A percentile compares a stretch with the other conserved stretches of the same genome.
Evolutionary conservation across 805 yeast species (phyloP).

Genomic region (Wickerhamomyces bisporus): DNA sequence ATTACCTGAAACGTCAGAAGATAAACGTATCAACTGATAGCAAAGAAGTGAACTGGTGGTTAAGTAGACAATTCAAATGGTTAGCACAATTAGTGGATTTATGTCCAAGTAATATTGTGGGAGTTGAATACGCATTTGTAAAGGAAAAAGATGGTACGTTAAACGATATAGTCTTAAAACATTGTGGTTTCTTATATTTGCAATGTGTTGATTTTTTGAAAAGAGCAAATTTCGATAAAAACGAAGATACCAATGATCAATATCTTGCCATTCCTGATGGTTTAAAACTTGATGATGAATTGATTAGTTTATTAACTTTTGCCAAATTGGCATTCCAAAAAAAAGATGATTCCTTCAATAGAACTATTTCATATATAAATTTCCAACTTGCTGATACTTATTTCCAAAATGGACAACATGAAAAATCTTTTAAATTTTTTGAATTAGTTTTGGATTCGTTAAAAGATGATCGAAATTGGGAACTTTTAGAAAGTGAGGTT

Average conservation of each 20-base stretch:
- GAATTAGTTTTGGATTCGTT: conserved; percentile 33
- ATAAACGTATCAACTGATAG: conserved; percentile 20
- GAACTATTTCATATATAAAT: conserved; percentile 38
- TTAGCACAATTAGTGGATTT: conserved; percentile 50
- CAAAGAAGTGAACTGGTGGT: conserved; percentile 42
- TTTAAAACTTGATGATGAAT: conserved; percentile 8
- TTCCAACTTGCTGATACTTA: conserved; percentile 50
- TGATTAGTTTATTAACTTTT: conserved; percentile 29
- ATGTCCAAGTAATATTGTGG: conserved; percentile 40
- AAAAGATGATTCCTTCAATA: conserved; percentile 28
- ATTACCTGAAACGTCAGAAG: conserved; percentile 25
- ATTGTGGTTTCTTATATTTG: conserved; percentile 37
- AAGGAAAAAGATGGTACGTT: conserved; percentile 17
- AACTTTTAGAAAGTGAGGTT: conserved; percentile 26
- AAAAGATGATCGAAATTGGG: conserved; percentile 38
- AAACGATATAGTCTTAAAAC: conserved; percentile 33
- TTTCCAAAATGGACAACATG: conserved; percentile 27
- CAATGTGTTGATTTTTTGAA: conserved; percentile 31
- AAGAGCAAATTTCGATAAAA: conserved; percentile 13
- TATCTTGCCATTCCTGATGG: neutral
- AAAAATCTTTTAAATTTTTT: conserved; percentile 37
- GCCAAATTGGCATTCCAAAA: conserved; percentile 33
- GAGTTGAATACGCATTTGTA: conserved; percentile 33
- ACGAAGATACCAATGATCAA: conserved; percentile 2
- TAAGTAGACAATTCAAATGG: conserved; percentile 58